These are phyloP conservation scores for Thielaviopsis populi DNA, from an alignment of 2,329 filamentous ascomycete species.

Conservation along the genomic window DNA sequence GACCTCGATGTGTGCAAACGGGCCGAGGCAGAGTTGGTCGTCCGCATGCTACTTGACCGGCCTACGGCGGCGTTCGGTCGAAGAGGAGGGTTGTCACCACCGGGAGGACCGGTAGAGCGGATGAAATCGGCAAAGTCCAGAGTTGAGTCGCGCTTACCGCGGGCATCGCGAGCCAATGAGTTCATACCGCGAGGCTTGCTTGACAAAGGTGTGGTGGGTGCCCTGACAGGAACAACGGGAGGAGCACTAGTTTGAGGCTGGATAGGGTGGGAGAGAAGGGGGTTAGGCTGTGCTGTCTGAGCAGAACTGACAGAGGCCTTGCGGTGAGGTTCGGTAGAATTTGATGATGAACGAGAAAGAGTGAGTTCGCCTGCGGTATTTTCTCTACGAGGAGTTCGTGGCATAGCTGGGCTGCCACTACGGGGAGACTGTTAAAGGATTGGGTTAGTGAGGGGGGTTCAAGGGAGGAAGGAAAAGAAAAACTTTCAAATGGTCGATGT, in stretches of 20 bases:
- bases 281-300: constrained; percentile 15
- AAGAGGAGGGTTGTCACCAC: constrained; percentile 25
- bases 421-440: constrained; percentile 12
- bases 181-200: neutral
- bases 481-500: neutral
- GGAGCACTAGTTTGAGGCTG: constrained; percentile 6
- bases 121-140: constrained; percentile 83
- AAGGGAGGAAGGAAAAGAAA: neutral
- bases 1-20: constrained; percentile 12
- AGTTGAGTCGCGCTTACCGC: constrained; percentile 54
- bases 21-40: constrained; percentile 26
- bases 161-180: constrained; percentile 50
- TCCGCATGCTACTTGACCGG: constrained; percentile 27
- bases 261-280: constrained; percentile 15
- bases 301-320: constrained; percentile 16
- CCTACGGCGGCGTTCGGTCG: constrained; percentile 21
- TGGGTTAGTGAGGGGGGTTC: constrained; percentile 5
- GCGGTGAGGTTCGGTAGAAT: constrained; percentile 23
- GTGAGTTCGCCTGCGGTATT: constrained; percentile 29
- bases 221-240: constrained; percentile 19
- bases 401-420: constrained; percentile 28
- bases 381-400: constrained; percentile 31
- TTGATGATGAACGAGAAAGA: constrained; percentile 36
- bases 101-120: constrained; percentile 62
- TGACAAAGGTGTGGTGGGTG: neutral